phyloP scores from a whole-genome alignment of 306 rosid species.

The Corylus avellana region DNA sequence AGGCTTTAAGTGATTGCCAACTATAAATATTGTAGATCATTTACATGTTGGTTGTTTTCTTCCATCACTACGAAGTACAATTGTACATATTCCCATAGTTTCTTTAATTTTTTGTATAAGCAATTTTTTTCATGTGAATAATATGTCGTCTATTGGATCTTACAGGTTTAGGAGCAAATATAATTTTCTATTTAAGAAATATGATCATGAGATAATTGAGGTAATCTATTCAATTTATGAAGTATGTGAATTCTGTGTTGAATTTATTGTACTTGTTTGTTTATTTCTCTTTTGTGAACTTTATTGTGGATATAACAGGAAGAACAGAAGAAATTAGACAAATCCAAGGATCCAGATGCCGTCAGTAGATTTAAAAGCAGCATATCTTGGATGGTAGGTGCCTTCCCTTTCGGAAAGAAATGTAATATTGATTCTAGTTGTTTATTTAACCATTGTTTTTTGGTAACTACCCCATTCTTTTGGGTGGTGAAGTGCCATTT shows the following conservation, averaged over 20 bases:
- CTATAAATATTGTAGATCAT: not conserved
- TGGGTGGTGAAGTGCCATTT: not conserved
- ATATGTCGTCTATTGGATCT: slow-evolving; percentile 19
- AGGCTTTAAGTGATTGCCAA: not conserved
- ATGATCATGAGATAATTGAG: slow-evolving; percentile 18
- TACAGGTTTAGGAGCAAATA: slow-evolving; percentile 80
- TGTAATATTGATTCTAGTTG: not conserved
- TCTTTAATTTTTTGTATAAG: slow-evolving; percentile 2
- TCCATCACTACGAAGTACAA: not conserved
- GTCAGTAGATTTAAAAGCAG: not conserved
- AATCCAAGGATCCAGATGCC: slow-evolving; percentile 4
- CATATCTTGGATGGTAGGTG: not conserved
- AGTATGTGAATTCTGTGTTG: not conserved
- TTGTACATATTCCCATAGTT: not conserved
- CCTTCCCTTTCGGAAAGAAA: not conserved
- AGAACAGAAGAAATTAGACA: not conserved
- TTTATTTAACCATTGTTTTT: not conserved
- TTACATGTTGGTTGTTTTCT: not conserved
- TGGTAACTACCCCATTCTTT: not conserved
- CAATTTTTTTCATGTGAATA: not conserved
- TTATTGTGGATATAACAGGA: not conserved
- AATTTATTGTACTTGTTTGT: not conserved
- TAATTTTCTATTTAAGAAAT: slow-evolving; percentile 51
- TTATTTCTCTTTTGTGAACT: not conserved
- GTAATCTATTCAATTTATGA: not conserved